These are phyloP conservation scores for Hyphodiscus hymeniophilus DNA, from an alignment of 495 filamentous ascomycete genomes.

Conservation along the genomic window DNA sequence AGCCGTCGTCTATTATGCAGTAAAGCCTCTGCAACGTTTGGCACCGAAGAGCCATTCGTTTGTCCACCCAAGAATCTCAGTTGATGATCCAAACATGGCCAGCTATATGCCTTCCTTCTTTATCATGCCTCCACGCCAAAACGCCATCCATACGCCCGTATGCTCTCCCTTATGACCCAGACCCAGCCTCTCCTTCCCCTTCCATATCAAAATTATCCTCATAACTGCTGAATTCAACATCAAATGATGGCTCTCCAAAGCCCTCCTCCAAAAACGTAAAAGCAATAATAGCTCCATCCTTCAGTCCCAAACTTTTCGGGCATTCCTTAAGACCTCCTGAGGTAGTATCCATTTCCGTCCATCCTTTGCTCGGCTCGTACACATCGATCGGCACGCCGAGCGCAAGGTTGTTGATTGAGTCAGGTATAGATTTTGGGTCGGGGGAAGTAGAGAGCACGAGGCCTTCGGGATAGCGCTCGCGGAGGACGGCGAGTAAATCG, in stretches of 20 bases:
- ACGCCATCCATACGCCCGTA: constrained; percentile 1
- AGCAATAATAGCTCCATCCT: constrained; percentile 20
- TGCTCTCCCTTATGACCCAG: no score
- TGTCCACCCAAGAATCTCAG: no score
- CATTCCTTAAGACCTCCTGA: constrained; percentile 6
- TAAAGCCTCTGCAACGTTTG: no score
- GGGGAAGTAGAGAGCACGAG: constrained; percentile 7
- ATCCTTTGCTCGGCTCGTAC: constrained; percentile 49
- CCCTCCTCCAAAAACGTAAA: constrained; percentile 13
- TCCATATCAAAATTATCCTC: constrained; percentile 3
- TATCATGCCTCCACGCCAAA: no score
- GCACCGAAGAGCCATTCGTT: no score
- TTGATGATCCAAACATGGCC: no score
- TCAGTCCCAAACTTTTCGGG: constrained; percentile 19
- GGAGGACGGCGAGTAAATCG: constrained; percentile 50
- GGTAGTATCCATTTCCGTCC: constrained; percentile 34
- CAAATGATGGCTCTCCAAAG: constrained; percentile 5
- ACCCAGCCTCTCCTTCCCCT: neutral
- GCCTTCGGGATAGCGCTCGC: constrained; percentile 41
- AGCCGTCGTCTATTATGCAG: no score
- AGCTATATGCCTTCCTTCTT: no score
- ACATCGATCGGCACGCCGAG: constrained; percentile 39
- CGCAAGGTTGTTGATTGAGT: constrained; percentile 31
- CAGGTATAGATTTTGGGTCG: constrained; percentile 3
- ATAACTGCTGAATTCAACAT: constrained; percentile 13